Evolutionary conservation across 2,329 filamentous ascomycete species (phyloP), one percentile per base, ranked within the genome.

Genomic region (Septoria petroselini): DNA sequence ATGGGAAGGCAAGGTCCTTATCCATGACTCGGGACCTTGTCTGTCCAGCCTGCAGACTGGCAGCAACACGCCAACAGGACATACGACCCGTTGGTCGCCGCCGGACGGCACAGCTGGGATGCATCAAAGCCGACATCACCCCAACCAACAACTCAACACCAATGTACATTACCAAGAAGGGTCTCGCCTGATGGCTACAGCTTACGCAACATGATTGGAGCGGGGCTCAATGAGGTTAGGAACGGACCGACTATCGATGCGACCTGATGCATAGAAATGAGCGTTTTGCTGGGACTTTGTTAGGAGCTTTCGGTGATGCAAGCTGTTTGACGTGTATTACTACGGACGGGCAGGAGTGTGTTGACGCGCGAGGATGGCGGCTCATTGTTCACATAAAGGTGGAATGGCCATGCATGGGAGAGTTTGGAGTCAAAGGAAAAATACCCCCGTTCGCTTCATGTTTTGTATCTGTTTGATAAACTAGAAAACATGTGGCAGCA

Each of bases 161-260:
- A 52, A 33, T 53, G 51, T 58, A 54, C 39, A 54, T 50, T 53
- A 54, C 48, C 35, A 40, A 7, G 34, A 44, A 23, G 43, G 50
- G 37, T 40, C 48, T 50, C 38, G 39, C 25, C 48, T 33, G 12
- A 41, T 30, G 40, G 40, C 29, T 29, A 53, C 41, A 31, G 52
- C 52, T 56, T 55, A 58, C 55, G 57, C 55, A 58, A 59, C 50
- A 53, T 59, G 27, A 12, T 55, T 23, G 55, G 57, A 56, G 55
- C 46, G 33, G 35, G 45, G 47, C n/a, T 34, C 9, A 25, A 41
- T 18, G 49, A 33, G 39, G 27, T 8, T 6, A 17, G 47, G 48
- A 45, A 35, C 12, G 48, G 50, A 56, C 5, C 15, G 17, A 19
- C 35, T 19, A 11, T 18, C 18, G 49, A 56, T 51, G 48, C 45